Evolutionary conservation across 768 basidiomycete species (phyloP).

Genomic region (Suillus luteus): DNA sequence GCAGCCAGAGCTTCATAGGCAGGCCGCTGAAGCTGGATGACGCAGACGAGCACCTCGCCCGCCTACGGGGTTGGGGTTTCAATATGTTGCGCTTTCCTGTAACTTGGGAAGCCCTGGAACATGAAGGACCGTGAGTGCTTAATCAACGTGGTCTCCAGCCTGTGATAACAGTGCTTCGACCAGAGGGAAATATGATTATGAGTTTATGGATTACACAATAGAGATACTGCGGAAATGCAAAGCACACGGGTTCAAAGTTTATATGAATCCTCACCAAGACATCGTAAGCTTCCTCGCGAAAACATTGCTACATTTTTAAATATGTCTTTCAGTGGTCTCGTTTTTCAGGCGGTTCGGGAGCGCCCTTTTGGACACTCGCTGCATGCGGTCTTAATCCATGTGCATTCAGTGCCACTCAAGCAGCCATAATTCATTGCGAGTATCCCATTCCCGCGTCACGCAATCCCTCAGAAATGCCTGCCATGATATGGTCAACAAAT

Average conservation of each 20-base stretch:
- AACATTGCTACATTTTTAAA: conserved; percentile 1
- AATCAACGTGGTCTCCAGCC: conserved; percentile 7
- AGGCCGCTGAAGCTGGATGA: conserved; percentile 85
- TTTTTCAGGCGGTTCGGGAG: conserved; percentile 92
- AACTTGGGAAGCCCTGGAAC: conserved; percentile 96
- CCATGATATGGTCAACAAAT: conserved; percentile 98
- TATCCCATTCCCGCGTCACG: conserved; percentile 63
- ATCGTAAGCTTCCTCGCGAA: conserved; percentile 51
- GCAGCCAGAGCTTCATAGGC: conserved; percentile 71
- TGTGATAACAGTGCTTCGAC: conserved; percentile 4
- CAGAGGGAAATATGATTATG: conserved; percentile 88
- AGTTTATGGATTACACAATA: conserved; percentile 91
- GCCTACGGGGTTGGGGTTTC: conserved; percentile 94
- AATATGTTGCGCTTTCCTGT: conserved; percentile 80
- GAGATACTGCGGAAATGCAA: conserved; percentile 88
- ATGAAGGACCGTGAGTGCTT: conserved; percentile 86
- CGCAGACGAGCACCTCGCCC: conserved; percentile 81
- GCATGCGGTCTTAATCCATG: conserved; percentile 91
- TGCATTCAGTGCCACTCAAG: conserved; percentile 81
- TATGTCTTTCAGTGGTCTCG: conserved; percentile 76
- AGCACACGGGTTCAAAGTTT: conserved; percentile 87
- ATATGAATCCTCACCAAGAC: conserved; percentile 97
- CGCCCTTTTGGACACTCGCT: conserved; percentile 89
- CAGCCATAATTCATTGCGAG: conserved; percentile 87
- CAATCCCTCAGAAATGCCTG: conserved; percentile 75